Evolutionary conservation across 768 basidiomycete genomes (phyloP).

Genomic region (Mrakia hoshinonis): DNA sequence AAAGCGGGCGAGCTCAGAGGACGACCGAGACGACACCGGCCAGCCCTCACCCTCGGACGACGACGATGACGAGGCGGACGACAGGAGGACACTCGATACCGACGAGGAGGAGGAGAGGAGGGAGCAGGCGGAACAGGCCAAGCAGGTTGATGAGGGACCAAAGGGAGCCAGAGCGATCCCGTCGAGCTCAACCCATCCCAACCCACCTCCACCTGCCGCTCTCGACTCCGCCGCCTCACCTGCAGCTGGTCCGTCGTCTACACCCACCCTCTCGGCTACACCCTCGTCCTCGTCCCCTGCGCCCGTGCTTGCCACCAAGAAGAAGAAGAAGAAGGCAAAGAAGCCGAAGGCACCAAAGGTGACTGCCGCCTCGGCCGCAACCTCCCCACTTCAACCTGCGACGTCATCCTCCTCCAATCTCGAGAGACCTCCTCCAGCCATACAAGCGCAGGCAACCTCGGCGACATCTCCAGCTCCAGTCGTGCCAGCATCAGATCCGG

Average conservation of each 20-base stretch:
- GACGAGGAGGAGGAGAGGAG: constrained; percentile 10
- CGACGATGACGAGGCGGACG: constrained; percentile 11
- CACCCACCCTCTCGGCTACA: background rate
- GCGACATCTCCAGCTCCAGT: background rate
- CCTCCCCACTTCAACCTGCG: background rate
- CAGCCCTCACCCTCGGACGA: background rate
- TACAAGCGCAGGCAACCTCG: too few species aligned
- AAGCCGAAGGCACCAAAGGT: constrained; percentile 1
- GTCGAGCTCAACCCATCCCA: background rate
- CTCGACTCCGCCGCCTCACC: too few species aligned
- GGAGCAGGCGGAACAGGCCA: background rate
- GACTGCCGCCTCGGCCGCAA: background rate
- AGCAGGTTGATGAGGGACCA: background rate
- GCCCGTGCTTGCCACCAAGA: background rate
- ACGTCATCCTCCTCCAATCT: background rate
- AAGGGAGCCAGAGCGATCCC: background rate
- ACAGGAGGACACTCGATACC: background rate
- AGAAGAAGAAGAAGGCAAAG: constrained; percentile 6
- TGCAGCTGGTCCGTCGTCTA: background rate
- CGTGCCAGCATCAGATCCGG: background rate
- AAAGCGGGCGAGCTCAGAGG: background rate
- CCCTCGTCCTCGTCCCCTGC: background rate
- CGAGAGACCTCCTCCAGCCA: background rate
- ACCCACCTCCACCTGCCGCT: background rate
- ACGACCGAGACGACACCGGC: background rate